Base-by-base conservation (phyloP, 768 basidiomycete species). In the Hortiboletus flavorubellus region DNA sequence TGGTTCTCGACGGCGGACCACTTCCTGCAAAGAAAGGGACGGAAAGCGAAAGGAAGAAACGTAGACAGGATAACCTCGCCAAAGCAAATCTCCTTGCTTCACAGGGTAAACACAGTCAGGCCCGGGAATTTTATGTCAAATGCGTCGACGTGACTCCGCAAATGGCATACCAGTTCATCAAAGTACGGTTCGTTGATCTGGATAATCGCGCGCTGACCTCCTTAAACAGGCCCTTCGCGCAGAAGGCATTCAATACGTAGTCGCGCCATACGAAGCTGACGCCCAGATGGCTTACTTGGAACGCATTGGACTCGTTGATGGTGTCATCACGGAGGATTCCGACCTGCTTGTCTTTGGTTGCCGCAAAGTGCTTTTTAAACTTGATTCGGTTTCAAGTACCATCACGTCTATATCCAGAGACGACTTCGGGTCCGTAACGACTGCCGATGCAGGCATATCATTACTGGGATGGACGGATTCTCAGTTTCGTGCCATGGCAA, bases 301-400 rank as follows among this genome's bases (percentile, higher is more conserved):
- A 67, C 83, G 82, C 46, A 70, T 76, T 41, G 92, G 92, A 16
- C 64, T 90, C 34, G 91, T 93, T 39, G 88, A 95, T 68, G 97
- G 86, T 3, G 87, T 99, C 69, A 81, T 99, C 61, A 98, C 97
- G 2, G 97, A 99, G 73, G 97, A 98, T 73, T 98, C 95, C 0
- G 97, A 99, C 71, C 78, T 99, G 30, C 86, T 98, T 55, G 95
- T 99, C 46, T 98, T 97, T 66, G 97, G 96, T n/a, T 96, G 93
- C 73, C 80, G 80, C 61, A 86, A 81, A 50, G 93, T 97, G 11
- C 81, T 97, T n/a, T 93, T 91, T 80, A 98, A 98, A 72, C 78
- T 98, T 30, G 95, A 98, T 71, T 65, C 77, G 2, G 77, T 80
- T 53, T 78, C 82, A 34, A 78, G 73, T 51, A 85, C 84, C n/a